Evolutionary conservation across 2,329 filamentous ascomycete genomes (phyloP).

Genomic region (Diaporthe sp.): DNA sequence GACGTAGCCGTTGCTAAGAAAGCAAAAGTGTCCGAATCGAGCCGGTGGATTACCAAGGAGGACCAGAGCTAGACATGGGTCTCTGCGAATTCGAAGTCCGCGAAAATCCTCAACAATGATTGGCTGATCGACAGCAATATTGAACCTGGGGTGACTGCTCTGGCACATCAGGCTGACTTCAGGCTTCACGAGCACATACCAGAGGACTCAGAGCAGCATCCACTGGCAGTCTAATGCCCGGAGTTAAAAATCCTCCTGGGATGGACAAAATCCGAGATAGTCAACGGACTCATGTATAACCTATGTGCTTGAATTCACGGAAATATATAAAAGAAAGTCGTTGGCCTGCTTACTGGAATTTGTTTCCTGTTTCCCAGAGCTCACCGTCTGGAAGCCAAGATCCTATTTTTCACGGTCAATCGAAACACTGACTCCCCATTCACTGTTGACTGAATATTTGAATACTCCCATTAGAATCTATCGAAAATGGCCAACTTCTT

Average conservation of each 20-base stretch:
- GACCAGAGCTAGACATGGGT: constrained; percentile 4
- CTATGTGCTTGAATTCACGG: neutral
- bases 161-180: neutral
- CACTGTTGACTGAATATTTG: neutral
- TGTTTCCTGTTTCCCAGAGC: neutral
- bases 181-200: neutral
- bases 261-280: neutral
- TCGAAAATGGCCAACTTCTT: neutral
- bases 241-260: neutral
- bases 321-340: neutral
- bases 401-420: neutral
- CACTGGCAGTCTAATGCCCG: neutral
- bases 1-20: constrained; percentile 2
- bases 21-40: constrained; percentile 16
- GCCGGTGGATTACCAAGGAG: constrained; percentile 8
- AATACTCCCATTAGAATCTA: neutral
- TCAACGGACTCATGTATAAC: neutral
- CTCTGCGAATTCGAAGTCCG: neutral
- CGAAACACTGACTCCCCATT: neutral
- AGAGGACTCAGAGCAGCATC: neutral
- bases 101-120: neutral
- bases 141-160: neutral
- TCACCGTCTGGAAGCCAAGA: neutral
- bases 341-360: neutral
- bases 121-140: neutral